Evolutionary conservation across 306 rosid genomes (phyloP).

Genomic region (Hippophae gyantsensis): DNA sequence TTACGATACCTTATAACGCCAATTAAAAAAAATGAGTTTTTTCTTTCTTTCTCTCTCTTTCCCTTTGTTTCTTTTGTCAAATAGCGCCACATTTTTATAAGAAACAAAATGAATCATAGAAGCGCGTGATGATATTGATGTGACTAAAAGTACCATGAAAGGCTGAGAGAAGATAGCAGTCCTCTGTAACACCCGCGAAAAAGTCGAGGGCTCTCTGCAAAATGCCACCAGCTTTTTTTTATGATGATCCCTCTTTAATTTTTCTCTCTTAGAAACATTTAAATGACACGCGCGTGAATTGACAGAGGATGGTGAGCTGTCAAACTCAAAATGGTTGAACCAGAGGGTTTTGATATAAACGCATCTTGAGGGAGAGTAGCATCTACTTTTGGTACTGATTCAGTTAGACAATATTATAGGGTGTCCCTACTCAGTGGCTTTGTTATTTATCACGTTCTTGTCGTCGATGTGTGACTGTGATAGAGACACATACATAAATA

Average conservation of each 20-base stretch:
- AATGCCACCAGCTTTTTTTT: conserved; percentile 6
- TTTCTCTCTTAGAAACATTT: not conserved
- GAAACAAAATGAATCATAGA: not conserved
- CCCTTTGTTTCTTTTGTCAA: too few species aligned
- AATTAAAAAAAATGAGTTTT: too few species aligned
- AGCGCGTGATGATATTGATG: conserved; percentile 48
- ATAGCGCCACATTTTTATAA: too few species aligned
- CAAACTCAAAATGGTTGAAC: not conserved
- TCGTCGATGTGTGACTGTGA: too few species aligned
- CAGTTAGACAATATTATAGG: not conserved
- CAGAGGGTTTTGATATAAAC: not conserved
- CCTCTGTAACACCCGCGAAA: conserved; percentile 46
- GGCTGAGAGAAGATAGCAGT: conserved; percentile 25
- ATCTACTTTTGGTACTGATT: not conserved
- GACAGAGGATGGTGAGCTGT: not conserved
- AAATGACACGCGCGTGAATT: not conserved
- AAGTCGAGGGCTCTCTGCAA: conserved; percentile 47
- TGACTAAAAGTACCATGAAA: conserved; percentile 81
- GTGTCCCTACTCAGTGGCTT: too few species aligned
- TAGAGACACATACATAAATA: too few species aligned
- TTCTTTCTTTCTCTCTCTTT: too few species aligned
- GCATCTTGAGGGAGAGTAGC: not conserved
- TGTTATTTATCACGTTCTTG: too few species aligned
- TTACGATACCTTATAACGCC: too few species aligned
- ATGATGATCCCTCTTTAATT: not conserved